Base-by-base conservation (phyloP, 768 basidiomycete species). In the Pleurotus platypus region DNA sequence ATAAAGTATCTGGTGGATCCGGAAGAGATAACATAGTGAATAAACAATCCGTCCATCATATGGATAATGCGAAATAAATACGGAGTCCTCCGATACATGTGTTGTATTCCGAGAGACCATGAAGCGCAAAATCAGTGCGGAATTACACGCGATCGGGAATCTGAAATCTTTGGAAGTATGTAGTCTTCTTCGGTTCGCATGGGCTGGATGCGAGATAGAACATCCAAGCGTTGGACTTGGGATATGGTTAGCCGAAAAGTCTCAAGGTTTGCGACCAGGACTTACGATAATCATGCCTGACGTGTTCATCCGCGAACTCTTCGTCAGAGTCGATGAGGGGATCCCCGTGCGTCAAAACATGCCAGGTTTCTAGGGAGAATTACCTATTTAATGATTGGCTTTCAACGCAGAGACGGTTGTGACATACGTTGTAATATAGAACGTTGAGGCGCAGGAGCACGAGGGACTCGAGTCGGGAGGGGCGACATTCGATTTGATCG, bases 241-340 rank as follows among this genome's bases (percentile, higher is more conserved):
- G 39, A 40, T n/a, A 18, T 6, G n/a, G 42, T 40, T 39, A 42
- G 35, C 27, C 51, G 38, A 35, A 9, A 37, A n/a, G 35, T 50
- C 13, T 20, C 0, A 3, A 15, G 5, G 22, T 27, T 35, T 50
- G 30, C 38, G 54, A 61, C 11, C 46, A 26, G 1, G 37, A 66
- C 82, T 55, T 59, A 90, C 89, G 69, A 62, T 88, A 89, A 62
- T 90, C 89, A 47, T 80, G 72, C 30, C 84, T 79, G 37, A 80
- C 73, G 61, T 87, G 75, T 62, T 87, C 86, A 63, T 90, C 87
- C 12, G 74, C 78, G 48, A 73, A 70, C 64, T 89, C 87, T 43
- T 89, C 87, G 58, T 90, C 90, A 26, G 90, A 91, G 68, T 90
- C 88, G 49, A 77, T 70, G 26, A 91, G 72, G n/a, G 90, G 85